These are phyloP conservation scores for Epichloe bromicola DNA, from an alignment of 2,329 filamentous ascomycete species.

Conservation along the genomic window DNA sequence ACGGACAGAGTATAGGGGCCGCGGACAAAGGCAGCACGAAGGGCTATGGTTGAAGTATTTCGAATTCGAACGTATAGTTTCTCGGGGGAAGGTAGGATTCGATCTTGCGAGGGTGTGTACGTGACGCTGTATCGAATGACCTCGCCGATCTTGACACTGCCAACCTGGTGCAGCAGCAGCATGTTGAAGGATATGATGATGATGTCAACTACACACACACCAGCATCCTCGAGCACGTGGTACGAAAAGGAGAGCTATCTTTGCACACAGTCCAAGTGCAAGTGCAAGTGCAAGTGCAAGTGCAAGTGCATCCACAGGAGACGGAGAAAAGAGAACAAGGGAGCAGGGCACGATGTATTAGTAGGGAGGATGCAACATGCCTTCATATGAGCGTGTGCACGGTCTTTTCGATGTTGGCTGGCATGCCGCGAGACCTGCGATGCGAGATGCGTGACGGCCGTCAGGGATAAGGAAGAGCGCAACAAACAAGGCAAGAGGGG, in stretches of 20 bases:
- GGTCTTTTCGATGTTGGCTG: not conserved
- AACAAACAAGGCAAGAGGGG: too few relatives aligned
- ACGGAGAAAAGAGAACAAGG: not conserved
- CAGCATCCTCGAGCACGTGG: not conserved
- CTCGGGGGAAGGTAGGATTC: slow-evolving; percentile 75
- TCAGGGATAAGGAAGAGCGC: too few relatives aligned
- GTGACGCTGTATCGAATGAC: slow-evolving; percentile 85
- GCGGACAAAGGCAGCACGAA: slow-evolving; percentile 91
- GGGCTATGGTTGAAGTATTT: slow-evolving; percentile 79
- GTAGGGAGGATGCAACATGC: not conserved
- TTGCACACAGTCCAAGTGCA: not conserved
- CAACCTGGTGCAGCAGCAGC: slow-evolving; percentile 83
- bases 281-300: not conserved
- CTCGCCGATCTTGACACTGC: slow-evolving; percentile 87
- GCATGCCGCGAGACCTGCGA: not conserved
- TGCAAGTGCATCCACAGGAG: not conserved
- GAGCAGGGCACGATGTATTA: not conserved
- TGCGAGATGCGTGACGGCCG: not conserved
- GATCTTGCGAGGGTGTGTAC: slow-evolving; percentile 79
- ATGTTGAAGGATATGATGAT: slow-evolving; percentile 32
- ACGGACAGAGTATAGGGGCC: slow-evolving; percentile 87
- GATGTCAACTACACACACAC: not conserved
- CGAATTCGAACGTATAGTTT: slow-evolving; percentile 76
- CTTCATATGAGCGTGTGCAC: not conserved
- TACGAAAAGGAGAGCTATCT: not conserved